Evolutionary conservation across 2,329 filamentous ascomycete genomes (phyloP).

Genomic region (Gaeumannomyces tritici): DNA sequence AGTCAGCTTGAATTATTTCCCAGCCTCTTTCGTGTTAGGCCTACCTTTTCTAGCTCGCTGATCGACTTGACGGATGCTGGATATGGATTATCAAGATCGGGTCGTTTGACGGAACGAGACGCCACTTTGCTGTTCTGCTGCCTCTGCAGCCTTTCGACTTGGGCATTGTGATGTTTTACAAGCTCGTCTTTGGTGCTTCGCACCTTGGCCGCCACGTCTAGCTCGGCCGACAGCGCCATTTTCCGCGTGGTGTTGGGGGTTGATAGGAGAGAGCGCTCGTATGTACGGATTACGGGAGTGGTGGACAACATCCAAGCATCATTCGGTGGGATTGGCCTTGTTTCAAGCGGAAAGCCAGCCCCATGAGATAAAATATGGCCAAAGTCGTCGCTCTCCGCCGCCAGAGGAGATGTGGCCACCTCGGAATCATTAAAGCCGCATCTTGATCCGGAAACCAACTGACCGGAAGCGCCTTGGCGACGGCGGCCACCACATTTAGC

Average conservation of each 20-base stretch:
- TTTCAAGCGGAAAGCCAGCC: not conserved
- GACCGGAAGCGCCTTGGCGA: too few relatives aligned
- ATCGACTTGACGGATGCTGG: constrained; percentile 17
- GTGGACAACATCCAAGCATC: too few relatives aligned
- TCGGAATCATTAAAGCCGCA: constrained; percentile 1
- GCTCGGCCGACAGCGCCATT: not conserved
- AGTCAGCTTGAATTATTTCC: not conserved
- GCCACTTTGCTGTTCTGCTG: not conserved
- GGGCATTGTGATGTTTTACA: not conserved
- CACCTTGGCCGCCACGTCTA: not conserved
- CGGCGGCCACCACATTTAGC: not conserved
- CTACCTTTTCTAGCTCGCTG: constrained; percentile 16
- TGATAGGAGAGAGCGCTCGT: not conserved
- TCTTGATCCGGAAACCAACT: not conserved
- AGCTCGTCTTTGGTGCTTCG: not conserved
- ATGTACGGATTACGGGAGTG: not conserved
- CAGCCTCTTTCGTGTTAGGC: not conserved
- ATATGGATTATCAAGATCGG: constrained; percentile 14
- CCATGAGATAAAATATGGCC: not conserved
- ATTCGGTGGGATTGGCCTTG: too few relatives aligned
- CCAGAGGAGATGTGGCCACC: constrained; percentile 2
- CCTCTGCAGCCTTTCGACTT: not conserved
- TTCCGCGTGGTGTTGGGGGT: not conserved
- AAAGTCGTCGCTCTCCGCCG: not conserved
- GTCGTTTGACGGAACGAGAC: constrained; percentile 16